These are phyloP conservation scores for Phaeosphaeriaceae sp. DNA, from an alignment of 2,329 filamentous ascomycete species.

Conservation along the genomic window DNA sequence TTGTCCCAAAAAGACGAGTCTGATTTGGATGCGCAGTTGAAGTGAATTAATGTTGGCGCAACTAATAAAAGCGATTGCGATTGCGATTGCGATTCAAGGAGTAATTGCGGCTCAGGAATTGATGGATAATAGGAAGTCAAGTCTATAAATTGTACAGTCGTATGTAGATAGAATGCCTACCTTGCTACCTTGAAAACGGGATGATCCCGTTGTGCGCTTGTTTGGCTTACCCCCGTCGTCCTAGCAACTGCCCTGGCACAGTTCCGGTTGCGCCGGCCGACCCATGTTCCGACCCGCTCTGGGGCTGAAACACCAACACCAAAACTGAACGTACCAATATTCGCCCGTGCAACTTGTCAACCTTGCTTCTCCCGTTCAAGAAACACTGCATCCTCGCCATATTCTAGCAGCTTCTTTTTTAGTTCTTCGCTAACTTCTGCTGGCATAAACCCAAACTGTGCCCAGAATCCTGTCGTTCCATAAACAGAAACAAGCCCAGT, in stretches of 20 bases:
- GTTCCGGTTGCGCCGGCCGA: neutral
- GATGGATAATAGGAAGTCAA: slow-evolving; percentile 9
- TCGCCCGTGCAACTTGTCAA: neutral
- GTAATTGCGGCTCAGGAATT: slow-evolving; percentile 22
- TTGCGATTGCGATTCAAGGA: slow-evolving; percentile 17
- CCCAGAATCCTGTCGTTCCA: slow-evolving; percentile 20
- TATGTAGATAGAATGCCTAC: too few species aligned
- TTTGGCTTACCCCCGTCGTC: slow-evolving; percentile 13
- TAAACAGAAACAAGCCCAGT: slow-evolving; percentile 21
- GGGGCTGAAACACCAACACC: slow-evolving; percentile 1
- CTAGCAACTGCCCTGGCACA: neutral
- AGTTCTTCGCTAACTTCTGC: slow-evolving; percentile 6
- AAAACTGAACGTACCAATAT: neutral
- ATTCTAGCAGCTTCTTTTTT: slow-evolving; percentile 13
- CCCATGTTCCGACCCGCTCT: slow-evolving; percentile 2
- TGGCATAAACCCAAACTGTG: slow-evolving; percentile 17
- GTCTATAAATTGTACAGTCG: too few species aligned
- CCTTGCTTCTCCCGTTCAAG: slow-evolving; percentile 16
- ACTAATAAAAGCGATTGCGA: too few species aligned
- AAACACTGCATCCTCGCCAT: slow-evolving; percentile 20
- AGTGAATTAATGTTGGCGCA: slow-evolving; percentile 2
- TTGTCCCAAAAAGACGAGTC: neutral
- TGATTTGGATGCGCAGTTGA: neutral
- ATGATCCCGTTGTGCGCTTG: slow-evolving; percentile 11
- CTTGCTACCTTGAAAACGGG: too few species aligned